Base-by-base conservation (phyloP, 805 yeast species). In the Wickerhamiella occidentalis region DNA sequence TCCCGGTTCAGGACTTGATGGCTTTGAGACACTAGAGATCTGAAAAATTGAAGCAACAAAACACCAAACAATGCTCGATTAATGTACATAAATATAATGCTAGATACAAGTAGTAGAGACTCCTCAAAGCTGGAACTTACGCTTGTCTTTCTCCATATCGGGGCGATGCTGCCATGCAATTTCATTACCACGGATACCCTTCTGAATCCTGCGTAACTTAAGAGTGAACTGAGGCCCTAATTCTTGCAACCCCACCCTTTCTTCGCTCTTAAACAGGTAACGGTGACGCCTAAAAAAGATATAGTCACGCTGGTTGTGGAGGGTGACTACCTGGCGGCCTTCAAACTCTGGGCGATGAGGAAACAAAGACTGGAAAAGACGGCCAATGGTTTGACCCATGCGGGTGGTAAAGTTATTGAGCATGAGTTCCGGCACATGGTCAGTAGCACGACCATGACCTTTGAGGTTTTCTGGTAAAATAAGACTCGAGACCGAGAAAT, bases 161-260 rank as follows among this genome's bases (percentile, higher is more conserved):
- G 96, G 81, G 58, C 85, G 78, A 68, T 87, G 95, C 66, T 92
- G 96, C 96, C 97, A 90, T 60, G 86, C 96, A 23, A 84, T 73
- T 60, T 90, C 97, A 56, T 86, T 94, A 21, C 47, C 47, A 61
- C 80, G 80, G 59, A 92, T 75, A 48, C 97, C 98, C 68, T 79
- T 82, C 65, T 90, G 97, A 51, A 92, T 70, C 61, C 97, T 75
- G 65, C 95, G 78, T 57, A 92, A 68, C 62, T 83, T 81, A 63
- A 92, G 68, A 1, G 98, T 92, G 65, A 92, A 92, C 65, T 88
- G 96, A 1, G 98, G 98, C 0, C 98, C 98, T 40, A 92, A 69
- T 62, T 92, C 98, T 61, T 92, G 98, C 46, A 92, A 68, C 6
- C 97, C 98, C 1, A 90, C 96, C 58, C 79, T 80, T 64, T 86